Conservation (phyloP, 352 stramenopile species). For the Phytophthora palmivora region DNA sequence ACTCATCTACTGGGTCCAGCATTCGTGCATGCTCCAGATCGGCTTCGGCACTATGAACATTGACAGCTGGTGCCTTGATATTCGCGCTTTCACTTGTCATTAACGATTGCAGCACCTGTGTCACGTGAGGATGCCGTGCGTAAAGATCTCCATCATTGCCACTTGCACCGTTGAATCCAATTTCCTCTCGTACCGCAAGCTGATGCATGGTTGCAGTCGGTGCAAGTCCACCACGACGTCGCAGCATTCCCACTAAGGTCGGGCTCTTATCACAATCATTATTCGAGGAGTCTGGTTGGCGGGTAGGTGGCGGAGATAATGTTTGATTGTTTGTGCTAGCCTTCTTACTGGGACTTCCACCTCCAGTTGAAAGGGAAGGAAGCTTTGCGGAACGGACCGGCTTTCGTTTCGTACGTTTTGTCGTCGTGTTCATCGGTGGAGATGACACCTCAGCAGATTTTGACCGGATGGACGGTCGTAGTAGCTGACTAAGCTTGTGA, state of each 20-base stretch:
- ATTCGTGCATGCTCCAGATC: slow-evolving; percentile 35
- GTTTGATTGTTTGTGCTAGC: slow-evolving; percentile 18
- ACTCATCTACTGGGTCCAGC: slow-evolving; percentile 45
- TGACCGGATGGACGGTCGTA: slow-evolving; percentile 12
- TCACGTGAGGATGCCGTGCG: slow-evolving; percentile 54
- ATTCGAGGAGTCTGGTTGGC: slow-evolving; percentile 4
- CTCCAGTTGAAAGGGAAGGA: slow-evolving; percentile 3
- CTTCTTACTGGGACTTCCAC: slow-evolving; percentile 7
- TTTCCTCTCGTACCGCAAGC: slow-evolving; percentile 20
- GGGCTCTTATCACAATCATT: not conserved
- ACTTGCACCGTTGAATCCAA: slow-evolving; percentile 4
- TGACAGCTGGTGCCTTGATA: slow-evolving; percentile 13
- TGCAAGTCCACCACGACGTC: slow-evolving; percentile 23
- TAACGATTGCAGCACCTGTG: slow-evolving; percentile 49
- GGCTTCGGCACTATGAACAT: slow-evolving; percentile 30
- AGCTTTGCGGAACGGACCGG: slow-evolving; percentile 15
- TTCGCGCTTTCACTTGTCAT: slow-evolving; percentile 6
- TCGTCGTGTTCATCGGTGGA: not conserved
- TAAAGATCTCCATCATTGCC: slow-evolving; percentile 37
- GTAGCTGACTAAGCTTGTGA: slow-evolving; percentile 28
- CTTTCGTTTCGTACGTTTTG: slow-evolving; percentile 25
- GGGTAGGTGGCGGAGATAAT: slow-evolving; percentile 1
- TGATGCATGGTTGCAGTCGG: slow-evolving; percentile 6
- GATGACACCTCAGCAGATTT: not conserved
- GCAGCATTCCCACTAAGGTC: slow-evolving; percentile 5